A percentile compares a stretch with the other conserved stretches of the same genome.
Conservation (phyloP, 2,329 filamentous ascomycete species). For the Sporothrix brunneoviolacea region DNA sequence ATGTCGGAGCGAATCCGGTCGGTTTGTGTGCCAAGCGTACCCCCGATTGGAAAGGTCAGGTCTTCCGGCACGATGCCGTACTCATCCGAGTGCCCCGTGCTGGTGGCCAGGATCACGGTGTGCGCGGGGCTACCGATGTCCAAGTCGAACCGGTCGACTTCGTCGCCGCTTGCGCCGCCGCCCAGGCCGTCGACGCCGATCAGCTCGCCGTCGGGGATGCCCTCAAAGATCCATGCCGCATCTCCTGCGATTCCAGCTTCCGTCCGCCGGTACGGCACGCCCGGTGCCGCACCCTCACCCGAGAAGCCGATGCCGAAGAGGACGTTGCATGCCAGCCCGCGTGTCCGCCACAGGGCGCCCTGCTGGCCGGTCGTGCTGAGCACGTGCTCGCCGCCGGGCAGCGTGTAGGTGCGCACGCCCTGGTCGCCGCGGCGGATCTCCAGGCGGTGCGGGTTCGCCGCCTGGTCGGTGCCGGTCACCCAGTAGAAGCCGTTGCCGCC, state of each 20-base stretch:
- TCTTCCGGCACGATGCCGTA: conserved; percentile 22
- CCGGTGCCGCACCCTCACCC: conserved; percentile 25
- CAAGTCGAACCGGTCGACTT: conserved; percentile 29
- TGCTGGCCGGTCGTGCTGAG: conserved; percentile 24
- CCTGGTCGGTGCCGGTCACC: conserved; percentile 20
- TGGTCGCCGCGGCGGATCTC: conserved; percentile 29
- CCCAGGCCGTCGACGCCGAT: conserved; percentile 23
- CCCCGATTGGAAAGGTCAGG: conserved; percentile 19
- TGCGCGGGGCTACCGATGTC: conserved; percentile 25
- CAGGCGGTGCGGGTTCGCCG: conserved; percentile 24
- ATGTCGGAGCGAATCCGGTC: conserved; percentile 21
- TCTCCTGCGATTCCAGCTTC: neutral
- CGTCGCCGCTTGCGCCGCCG: conserved; percentile 29
- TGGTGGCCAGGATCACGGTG: conserved; percentile 24
- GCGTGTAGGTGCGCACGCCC: conserved; percentile 24
- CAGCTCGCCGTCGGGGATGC: conserved; percentile 15
- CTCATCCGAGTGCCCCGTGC: conserved; percentile 18
- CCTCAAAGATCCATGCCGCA: conserved; percentile 15
- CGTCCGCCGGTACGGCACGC: conserved; percentile 19
- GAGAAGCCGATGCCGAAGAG: conserved; percentile 27
- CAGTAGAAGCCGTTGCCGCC: conserved; percentile 34
- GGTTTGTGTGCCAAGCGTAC: conserved; percentile 20
- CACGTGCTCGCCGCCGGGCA: conserved; percentile 26
- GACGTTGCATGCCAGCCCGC: conserved; percentile 26
- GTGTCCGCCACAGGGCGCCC: conserved; percentile 30